Percentiles rank a stretch among this genome's conserved stretches.
Evolutionary conservation across 179 eudicot genomes (phyloP).

Genomic region (Corrigiola litoralis): DNA sequence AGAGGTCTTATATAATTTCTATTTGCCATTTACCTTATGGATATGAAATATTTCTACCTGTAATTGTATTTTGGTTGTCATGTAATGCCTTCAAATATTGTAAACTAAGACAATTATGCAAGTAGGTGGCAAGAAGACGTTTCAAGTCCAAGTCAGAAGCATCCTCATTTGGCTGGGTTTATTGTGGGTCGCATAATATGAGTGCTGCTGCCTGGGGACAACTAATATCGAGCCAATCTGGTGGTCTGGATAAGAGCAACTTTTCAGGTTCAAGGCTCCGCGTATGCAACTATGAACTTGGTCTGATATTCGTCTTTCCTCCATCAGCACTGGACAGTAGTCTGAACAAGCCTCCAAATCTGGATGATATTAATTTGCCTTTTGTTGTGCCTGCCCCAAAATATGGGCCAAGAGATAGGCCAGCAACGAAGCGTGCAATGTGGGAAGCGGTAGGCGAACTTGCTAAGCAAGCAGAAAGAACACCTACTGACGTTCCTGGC

Average conservation of each 20-base stretch:
- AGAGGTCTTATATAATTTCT: too few species aligned
- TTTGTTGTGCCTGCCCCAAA: constrained; percentile 85
- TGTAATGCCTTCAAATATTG: background rate
- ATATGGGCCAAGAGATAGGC: constrained; percentile 51
- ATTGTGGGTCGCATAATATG: constrained; percentile 84
- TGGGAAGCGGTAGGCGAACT: constrained; percentile 57
- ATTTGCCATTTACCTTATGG: too few species aligned
- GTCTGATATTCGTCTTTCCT: constrained; percentile 66
- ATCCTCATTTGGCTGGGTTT: constrained; percentile 81
- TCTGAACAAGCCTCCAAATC: constrained; percentile 12
- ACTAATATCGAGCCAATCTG: constrained; percentile 33
- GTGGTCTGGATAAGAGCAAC: constrained; percentile 22
- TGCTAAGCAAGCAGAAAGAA: constrained; percentile 24
- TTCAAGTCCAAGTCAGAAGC: constrained; percentile 52
- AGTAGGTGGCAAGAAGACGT: constrained; percentile 82
- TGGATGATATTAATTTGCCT: constrained; percentile 70
- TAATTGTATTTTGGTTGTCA: background rate
- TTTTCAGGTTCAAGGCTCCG: constrained; percentile 58
- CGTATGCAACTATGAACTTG: constrained; percentile 86
- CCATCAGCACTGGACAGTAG: constrained; percentile 34
- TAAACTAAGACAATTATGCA: constrained; percentile 1
- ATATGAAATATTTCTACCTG: too few species aligned
- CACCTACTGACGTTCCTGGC: constrained; percentile 12
- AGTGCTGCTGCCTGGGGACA: constrained; percentile 98
- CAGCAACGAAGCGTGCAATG: constrained; percentile 86